A percentile compares a stretch with the other conserved stretches of the same genome.
phyloP scores from a whole-genome alignment of 306 rosid species.

The Hippophae gyantsensis region DNA sequence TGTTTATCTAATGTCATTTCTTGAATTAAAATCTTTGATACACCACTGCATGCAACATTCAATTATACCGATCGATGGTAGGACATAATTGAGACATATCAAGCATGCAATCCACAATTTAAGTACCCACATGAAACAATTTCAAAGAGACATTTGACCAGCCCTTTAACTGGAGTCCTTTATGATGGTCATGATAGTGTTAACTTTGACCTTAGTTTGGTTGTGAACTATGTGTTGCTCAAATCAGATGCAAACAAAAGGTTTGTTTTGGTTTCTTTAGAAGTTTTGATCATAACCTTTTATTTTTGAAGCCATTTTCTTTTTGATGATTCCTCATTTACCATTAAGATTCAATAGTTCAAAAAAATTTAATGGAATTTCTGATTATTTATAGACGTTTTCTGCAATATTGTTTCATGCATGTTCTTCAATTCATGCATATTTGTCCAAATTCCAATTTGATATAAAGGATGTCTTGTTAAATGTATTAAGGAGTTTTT shows the following conservation, averaged over 20 bases:
- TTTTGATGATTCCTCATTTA: neutral
- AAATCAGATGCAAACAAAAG: constrained; percentile 59
- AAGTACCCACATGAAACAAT: constrained; percentile 84
- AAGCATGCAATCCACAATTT: constrained; percentile 78
- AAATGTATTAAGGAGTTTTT: neutral
- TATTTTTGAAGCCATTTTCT: neutral
- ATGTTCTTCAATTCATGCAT: too few species aligned
- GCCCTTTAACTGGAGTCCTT: constrained; percentile 83
- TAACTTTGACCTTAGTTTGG: constrained; percentile 84
- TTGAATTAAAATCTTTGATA: too few species aligned
- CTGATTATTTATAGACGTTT: too few species aligned
- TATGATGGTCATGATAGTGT: constrained; percentile 87
- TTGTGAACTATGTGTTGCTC: constrained; percentile 64
- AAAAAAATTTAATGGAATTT: too few species aligned
- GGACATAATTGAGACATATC: constrained; percentile 84
- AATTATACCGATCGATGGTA: constrained; percentile 55
- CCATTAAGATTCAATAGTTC: too few species aligned
- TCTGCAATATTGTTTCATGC: too few species aligned
- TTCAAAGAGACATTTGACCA: constrained; percentile 89
- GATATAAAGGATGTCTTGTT: too few species aligned
- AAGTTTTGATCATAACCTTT: neutral
- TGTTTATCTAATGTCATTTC: too few species aligned
- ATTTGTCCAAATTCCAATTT: too few species aligned
- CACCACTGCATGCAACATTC: constrained; percentile 3
- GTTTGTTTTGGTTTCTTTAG: constrained; percentile 31